A percentile compares a stretch with the other conserved stretches of the same genome.
Evolutionary conservation across 768 basidiomycete genomes (phyloP).

Genomic region (Lactarius indigo): DNA sequence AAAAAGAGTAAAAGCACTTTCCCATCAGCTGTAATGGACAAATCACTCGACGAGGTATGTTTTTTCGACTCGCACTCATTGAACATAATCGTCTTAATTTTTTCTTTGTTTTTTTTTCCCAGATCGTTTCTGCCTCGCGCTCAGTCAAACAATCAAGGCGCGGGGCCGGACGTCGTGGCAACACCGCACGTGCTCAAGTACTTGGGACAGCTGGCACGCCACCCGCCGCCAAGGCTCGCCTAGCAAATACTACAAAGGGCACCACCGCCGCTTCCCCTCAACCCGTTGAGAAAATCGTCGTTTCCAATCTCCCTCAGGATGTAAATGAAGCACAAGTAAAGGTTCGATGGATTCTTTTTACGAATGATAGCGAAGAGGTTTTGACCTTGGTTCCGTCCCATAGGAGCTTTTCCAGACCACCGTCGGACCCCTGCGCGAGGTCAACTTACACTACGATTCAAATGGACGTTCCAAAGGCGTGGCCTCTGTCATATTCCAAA

Average conservation of each 20-base stretch:
- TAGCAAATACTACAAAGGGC: slow-evolving; percentile 38
- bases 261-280: slow-evolving; percentile 36
- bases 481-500: slow-evolving; percentile 81
- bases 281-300: slow-evolving; percentile 85
- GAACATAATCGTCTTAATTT: slow-evolving; percentile 29
- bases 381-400: slow-evolving; percentile 9
- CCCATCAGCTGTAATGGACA: slow-evolving; percentile 55
- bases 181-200: slow-evolving; percentile 51
- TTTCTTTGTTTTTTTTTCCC: slow-evolving; percentile 12
- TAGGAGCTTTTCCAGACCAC: slow-evolving; percentile 93
- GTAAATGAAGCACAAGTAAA: slow-evolving; percentile 93
- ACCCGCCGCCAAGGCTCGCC: slow-evolving; percentile 52
- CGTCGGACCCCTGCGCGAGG: slow-evolving; percentile 80
- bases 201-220: slow-evolving; percentile 51
- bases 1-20: not conserved
- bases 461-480: slow-evolving; percentile 87
- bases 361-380: not conserved
- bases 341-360: slow-evolving; percentile 45
- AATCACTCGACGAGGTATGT: slow-evolving; percentile 78
- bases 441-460: slow-evolving; percentile 81
- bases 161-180: slow-evolving; percentile 43
- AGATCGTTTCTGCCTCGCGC: slow-evolving; percentile 65
- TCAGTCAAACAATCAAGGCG: slow-evolving; percentile 41
- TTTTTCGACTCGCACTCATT: slow-evolving; percentile 20
- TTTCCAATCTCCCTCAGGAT: slow-evolving; percentile 88